These are phyloP conservation scores for Glycine latifolia DNA, from an alignment of 306 rosid species.

Conservation along the genomic window DNA sequence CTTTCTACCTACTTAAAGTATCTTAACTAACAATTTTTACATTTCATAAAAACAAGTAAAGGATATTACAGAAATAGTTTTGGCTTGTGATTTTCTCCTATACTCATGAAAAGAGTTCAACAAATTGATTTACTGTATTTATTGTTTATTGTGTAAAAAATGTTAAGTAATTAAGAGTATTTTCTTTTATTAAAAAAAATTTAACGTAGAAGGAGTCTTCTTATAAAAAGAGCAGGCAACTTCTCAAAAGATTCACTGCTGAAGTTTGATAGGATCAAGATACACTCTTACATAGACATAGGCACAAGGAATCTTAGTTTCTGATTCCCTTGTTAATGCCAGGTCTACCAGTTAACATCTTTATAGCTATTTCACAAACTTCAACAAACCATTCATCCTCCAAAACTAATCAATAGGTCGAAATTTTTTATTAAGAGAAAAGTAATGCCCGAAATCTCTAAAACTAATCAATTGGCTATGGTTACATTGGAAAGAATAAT, in stretches of 20 bases:
- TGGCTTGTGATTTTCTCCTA: neutral
- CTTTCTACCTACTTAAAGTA: neutral
- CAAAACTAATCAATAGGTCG: neutral
- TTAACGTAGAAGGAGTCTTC: neutral
- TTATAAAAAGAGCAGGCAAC: neutral
- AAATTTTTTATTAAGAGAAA: neutral
- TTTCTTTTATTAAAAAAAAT: neutral
- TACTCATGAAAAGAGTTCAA: neutral
- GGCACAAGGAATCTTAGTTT: neutral
- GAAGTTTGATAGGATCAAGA: conserved; percentile 18
- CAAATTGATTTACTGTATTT: neutral
- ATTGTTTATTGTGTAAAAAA: neutral
- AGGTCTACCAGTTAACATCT: no score
- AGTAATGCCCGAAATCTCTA: neutral
- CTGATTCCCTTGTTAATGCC: neutral
- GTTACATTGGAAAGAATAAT: conserved; percentile 20
- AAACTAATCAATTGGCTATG: conserved; percentile 23
- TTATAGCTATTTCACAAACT: no score
- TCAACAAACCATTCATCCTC: no score
- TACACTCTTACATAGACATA: neutral
- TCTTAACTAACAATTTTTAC: neutral
- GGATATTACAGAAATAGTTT: neutral
- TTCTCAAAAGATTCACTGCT: neutral
- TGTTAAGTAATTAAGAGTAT: neutral
- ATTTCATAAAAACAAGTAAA: conserved; percentile 1